These are phyloP conservation scores for Globisporangium polare DNA, from an alignment of 352 stramenopile genomes.

Conservation along the genomic window DNA sequence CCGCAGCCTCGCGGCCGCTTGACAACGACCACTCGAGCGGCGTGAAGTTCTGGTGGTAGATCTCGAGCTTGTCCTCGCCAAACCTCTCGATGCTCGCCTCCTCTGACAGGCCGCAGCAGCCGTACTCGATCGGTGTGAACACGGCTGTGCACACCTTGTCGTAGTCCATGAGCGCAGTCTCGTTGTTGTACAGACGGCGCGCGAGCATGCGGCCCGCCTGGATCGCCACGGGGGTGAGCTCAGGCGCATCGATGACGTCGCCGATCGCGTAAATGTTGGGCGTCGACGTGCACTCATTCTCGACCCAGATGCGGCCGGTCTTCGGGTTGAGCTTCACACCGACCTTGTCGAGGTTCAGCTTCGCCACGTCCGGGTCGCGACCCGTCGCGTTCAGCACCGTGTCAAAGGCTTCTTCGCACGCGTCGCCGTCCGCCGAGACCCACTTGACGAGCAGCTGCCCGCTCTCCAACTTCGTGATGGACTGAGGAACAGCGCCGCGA, in stretches of 20 bases:
- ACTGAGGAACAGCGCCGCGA: constrained; percentile 83
- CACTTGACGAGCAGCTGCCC: constrained; percentile 82
- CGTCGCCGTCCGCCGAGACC: constrained; percentile 49
- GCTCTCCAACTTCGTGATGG: constrained; percentile 90
- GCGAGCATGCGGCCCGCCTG: constrained; percentile 91
- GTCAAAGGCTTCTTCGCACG: constrained; percentile 91
- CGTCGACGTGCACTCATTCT: constrained; percentile 92
- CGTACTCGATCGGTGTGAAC: constrained; percentile 98
- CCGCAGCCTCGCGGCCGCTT: constrained; percentile 41
- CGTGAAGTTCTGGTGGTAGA: constrained; percentile 96
- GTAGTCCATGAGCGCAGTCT: constrained; percentile 89
- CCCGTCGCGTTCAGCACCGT: constrained; percentile 96
- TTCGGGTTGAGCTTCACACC: constrained; percentile 87
- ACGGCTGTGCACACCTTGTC: constrained; percentile 90
- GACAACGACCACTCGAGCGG: constrained; percentile 95
- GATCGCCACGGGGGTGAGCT: constrained; percentile 98
- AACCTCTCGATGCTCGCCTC: constrained; percentile 90
- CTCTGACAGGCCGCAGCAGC: constrained; percentile 95
- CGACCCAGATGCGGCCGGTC: constrained; percentile 89
- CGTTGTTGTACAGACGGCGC: constrained; percentile 88
- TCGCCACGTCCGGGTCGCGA: constrained; percentile 89
- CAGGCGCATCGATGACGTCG: constrained; percentile 95
- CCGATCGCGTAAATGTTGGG: constrained; percentile 97
- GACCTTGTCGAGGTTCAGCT: constrained; percentile 86
- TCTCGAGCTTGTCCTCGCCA: constrained; percentile 90